Percentiles rank a stretch among this genome's conserved stretches.
Evolutionary conservation across 176 grass and related monocot species (phyloP).

Genomic region (Chrysopogon serrulatus): DNA sequence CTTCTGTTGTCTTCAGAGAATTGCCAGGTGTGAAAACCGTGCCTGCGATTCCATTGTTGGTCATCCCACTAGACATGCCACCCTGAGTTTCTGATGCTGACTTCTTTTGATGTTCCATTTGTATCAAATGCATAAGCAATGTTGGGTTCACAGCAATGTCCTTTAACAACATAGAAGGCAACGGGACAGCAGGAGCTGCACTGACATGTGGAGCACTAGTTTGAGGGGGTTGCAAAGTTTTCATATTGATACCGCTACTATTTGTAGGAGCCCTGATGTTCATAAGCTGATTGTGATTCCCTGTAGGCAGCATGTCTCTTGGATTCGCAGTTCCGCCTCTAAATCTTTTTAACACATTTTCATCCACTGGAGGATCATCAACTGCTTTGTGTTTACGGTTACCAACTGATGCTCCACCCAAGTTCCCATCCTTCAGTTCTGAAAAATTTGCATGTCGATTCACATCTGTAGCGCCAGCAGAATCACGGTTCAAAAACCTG

Average conservation of each 20-base stretch:
- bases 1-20: constrained; percentile 34
- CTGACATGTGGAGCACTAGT: constrained; percentile 35
- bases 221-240: constrained; percentile 18
- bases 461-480: constrained; percentile 25
- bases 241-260: constrained; percentile 10
- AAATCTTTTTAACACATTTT: constrained; percentile 53
- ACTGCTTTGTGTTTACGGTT: constrained; percentile 56
- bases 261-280: constrained; percentile 16
- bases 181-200: constrained; percentile 37
- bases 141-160: constrained; percentile 79
- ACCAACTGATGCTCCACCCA: constrained; percentile 18
- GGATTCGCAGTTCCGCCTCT: constrained; percentile 27
- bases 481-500: constrained; percentile 62
- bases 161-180: constrained; percentile 63
- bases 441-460: constrained; percentile 6
- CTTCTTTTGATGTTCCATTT: constrained; percentile 71
- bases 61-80: constrained; percentile 26
- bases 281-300: constrained; percentile 32
- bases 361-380: constrained; percentile 40
- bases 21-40: constrained; percentile 38
- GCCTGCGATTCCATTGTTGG: constrained; percentile 28
- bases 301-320: constrained; percentile 31
- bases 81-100: constrained; percentile 41
- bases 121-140: constrained; percentile 70
- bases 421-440: constrained; percentile 35